These are phyloP conservation scores for Pythium pectinolyticum DNA, from an alignment of 352 stramenopile species.

Conservation along the genomic window DNA sequence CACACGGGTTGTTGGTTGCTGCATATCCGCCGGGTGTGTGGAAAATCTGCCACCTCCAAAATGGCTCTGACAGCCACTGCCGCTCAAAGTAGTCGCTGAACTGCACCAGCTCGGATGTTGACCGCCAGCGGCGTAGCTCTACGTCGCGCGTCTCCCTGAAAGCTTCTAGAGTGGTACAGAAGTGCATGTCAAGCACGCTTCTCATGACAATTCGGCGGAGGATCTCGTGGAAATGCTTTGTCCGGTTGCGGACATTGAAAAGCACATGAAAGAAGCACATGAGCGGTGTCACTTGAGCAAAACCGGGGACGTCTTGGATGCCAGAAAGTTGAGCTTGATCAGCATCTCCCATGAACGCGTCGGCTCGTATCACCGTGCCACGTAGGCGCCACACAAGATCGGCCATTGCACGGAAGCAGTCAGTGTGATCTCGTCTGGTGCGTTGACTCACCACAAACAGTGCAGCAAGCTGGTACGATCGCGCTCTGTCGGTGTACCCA, in stretches of 20 bases:
- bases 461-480: not conserved
- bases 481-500: not conserved
- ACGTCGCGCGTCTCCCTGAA: not conserved
- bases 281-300: not conserved
- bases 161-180: not conserved
- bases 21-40: slow-evolving; percentile 9
- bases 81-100: slow-evolving; percentile 7
- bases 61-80: slow-evolving; percentile 1
- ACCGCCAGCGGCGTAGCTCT: not conserved
- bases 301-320: not conserved
- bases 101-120: not conserved
- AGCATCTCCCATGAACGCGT: slow-evolving; percentile 2
- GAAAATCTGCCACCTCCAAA: slow-evolving; percentile 11
- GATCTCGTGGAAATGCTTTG: not conserved
- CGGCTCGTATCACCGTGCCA: not conserved
- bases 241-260: slow-evolving; percentile 1
- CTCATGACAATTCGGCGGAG: not conserved
- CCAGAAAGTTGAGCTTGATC: not conserved
- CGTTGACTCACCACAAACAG: not conserved
- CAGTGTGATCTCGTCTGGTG: not conserved
- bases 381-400: not conserved
- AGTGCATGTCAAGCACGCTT: slow-evolving; percentile 1
- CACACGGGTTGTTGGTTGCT: slow-evolving; percentile 12
- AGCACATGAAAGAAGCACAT: slow-evolving; percentile 8
- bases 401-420: not conserved